These are phyloP conservation scores for Rhodocollybia butyracea DNA, from an alignment of 768 basidiomycete species.

Conservation along the genomic window DNA sequence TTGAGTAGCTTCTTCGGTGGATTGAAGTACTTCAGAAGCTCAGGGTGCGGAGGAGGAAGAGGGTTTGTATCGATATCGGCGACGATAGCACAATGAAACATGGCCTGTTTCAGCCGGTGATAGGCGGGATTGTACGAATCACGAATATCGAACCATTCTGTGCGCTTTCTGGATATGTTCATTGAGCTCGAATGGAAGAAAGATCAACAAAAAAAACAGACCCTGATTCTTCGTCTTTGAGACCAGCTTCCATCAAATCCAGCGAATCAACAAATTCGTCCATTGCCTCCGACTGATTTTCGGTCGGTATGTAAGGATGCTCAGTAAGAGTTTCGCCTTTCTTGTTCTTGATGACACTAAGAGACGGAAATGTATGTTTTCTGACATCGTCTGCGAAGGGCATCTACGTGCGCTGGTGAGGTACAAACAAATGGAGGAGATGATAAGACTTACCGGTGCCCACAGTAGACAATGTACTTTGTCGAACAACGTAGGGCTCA, in stretches of 20 bases:
- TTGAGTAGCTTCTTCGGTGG: slow-evolving; percentile 70
- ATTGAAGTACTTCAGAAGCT: slow-evolving; percentile 79
- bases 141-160: slow-evolving; percentile 74
- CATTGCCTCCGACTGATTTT: slow-evolving; percentile 79
- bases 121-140: slow-evolving; percentile 86
- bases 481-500: slow-evolving; percentile 59
- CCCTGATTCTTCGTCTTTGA: slow-evolving; percentile 77
- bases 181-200: too few relatives aligned
- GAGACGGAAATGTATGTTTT: slow-evolving; percentile 80
- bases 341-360: slow-evolving; percentile 69
- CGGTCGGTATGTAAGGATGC: slow-evolving; percentile 82
- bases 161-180: slow-evolving; percentile 43
- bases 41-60: slow-evolving; percentile 82
- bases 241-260: slow-evolving; percentile 79
- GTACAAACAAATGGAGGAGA: neutral
- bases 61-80: slow-evolving; percentile 71
- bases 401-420: slow-evolving; percentile 52
- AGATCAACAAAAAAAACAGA: slow-evolving; percentile 24
- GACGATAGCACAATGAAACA: slow-evolving; percentile 83
- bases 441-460: slow-evolving; percentile 59
- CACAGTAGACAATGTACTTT: slow-evolving; percentile 80
- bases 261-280: slow-evolving; percentile 82
- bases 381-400: slow-evolving; percentile 95
- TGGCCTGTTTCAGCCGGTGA: slow-evolving; percentile 90
- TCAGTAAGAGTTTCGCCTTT: slow-evolving; percentile 69